phyloP scores from a whole-genome alignment of 352 stramenopile species.

The Globisporangium ultimum region DNA sequence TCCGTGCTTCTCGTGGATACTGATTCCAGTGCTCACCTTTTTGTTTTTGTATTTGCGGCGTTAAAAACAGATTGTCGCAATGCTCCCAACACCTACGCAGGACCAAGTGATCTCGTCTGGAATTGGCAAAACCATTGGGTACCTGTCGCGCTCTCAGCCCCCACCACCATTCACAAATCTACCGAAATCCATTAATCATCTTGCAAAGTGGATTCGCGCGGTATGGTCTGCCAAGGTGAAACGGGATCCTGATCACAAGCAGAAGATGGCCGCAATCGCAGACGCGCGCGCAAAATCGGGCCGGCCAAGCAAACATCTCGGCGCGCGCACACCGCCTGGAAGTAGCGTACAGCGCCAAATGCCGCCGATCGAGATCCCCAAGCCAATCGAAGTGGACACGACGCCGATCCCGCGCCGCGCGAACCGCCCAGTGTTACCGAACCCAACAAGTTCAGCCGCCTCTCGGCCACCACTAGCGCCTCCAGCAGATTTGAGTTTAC shows the following conservation, averaged over 20 bases:
- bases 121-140: constrained; percentile 64
- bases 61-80: constrained; percentile 52
- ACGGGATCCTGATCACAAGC: neutral
- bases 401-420: constrained; percentile 25
- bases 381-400: constrained; percentile 19
- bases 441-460: neutral
- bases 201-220: constrained; percentile 72
- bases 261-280: neutral
- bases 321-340: constrained; percentile 12
- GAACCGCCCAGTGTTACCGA: constrained; percentile 9
- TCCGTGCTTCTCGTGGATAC: too few relatives aligned
- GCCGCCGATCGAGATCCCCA: constrained; percentile 10
- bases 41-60: too few relatives aligned
- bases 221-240: constrained; percentile 62
- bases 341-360: constrained; percentile 3
- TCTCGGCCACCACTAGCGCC: constrained; percentile 3
- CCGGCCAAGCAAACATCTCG: constrained; percentile 14
- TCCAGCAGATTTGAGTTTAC: constrained; percentile 6
- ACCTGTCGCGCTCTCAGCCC: constrained; percentile 26
- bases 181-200: constrained; percentile 36
- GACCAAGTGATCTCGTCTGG: constrained; percentile 50
- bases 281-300: constrained; percentile 11
- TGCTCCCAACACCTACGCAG: constrained; percentile 59
- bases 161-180: constrained; percentile 27
- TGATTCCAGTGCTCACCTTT: too few relatives aligned